These are phyloP conservation scores for Paradendryphiella salina DNA, from an alignment of 2,329 filamentous ascomycete genomes.

Conservation along the genomic window DNA sequence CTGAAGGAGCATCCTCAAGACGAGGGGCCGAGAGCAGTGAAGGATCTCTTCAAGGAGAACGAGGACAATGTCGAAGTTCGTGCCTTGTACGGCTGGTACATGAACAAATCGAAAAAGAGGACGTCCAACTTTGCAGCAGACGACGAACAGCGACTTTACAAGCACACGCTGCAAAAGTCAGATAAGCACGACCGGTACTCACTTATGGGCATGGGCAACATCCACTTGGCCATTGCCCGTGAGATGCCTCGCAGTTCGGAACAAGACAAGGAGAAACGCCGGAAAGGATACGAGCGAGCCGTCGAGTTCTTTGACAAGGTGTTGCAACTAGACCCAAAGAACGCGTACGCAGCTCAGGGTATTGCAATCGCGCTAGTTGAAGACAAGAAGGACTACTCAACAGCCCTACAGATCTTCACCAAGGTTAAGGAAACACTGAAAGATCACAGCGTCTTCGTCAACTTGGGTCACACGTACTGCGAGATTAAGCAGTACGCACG, in stretches of 20 bases:
- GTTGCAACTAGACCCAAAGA: constrained; percentile 88
- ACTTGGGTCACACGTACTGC: constrained; percentile 88
- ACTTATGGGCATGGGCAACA: constrained; percentile 93
- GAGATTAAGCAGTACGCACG: constrained; percentile 89
- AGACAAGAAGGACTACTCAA: constrained; percentile 85
- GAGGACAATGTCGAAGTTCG: constrained; percentile 87
- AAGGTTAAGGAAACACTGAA: constrained; percentile 89
- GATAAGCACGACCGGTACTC: constrained; percentile 99
- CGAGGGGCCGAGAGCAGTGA: constrained; percentile 82
- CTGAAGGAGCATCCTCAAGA: constrained; percentile 79
- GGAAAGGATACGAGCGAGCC: constrained; percentile 82
- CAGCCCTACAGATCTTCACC: constrained; percentile 82
- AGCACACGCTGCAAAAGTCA: constrained; percentile 83
- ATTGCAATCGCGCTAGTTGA: constrained; percentile 93
- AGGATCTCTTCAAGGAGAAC: constrained; percentile 82
- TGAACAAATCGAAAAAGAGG: constrained; percentile 85
- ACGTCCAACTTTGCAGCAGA: constrained; percentile 83
- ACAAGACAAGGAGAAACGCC: constrained; percentile 85
- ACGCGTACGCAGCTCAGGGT: constrained; percentile 94
- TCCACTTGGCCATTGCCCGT: constrained; percentile 83
- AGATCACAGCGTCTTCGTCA: constrained; percentile 86
- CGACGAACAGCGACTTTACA: constrained; percentile 89
- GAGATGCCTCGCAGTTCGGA: constrained; percentile 95
- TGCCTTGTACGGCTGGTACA: constrained; percentile 91
- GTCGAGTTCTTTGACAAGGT: constrained; percentile 99